Evolutionary conservation across 1,284 basidiomycete genomes (phyloP), one percentile per base, ranked within the genome.

Genomic region (Omphalotus olearius): DNA sequence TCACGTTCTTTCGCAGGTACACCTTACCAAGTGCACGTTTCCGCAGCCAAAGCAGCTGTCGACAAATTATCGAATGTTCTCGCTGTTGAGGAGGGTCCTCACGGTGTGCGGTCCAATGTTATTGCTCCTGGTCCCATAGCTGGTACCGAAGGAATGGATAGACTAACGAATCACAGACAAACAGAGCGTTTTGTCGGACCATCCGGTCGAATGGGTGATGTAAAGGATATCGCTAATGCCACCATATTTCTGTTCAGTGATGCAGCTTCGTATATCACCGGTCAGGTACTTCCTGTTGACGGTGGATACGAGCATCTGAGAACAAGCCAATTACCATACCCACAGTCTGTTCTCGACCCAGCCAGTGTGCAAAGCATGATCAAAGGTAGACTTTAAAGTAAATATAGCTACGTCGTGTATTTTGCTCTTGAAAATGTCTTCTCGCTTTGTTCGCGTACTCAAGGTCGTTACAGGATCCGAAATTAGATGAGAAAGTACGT

Each of bases 21-120:
- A n/a, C 90, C 92, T 0, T 93, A 86, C 66, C 95, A 98, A 69
- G 89, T 83, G 3, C 95, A 98, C 62, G 91, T 96, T 6, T 92
- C 90, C 18, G 93, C 95, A 11, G 96, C 96, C 17, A 98, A 98
- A 70, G 95, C 95, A 0, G 96, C 83, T 7, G 83, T 98, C 33
- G 95, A 99, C 63, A 93, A 94, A 0, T 71, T 95, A 4, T 89
- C 85, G 51, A 74, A 81, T 7, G 92, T 91, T 2, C 71, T 98
- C 18, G 93, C 95, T 0, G 83, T 97, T 11, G 95, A 98, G 68
- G 92, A 97, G 72, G 95, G 93, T 1, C 95, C 94, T 5, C 80
- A 85, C 60, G 96, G 95, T n/a, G 85, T 98, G 33, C 85, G 95
- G 48, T 91, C 90, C 36, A 98, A 98, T 65, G 88, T 96, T 48